Percentiles rank a stretch among this genome's conserved stretches.
phyloP scores from a whole-genome alignment of 129 eudicot species.

The Heracleum sosnowskyi region DNA sequence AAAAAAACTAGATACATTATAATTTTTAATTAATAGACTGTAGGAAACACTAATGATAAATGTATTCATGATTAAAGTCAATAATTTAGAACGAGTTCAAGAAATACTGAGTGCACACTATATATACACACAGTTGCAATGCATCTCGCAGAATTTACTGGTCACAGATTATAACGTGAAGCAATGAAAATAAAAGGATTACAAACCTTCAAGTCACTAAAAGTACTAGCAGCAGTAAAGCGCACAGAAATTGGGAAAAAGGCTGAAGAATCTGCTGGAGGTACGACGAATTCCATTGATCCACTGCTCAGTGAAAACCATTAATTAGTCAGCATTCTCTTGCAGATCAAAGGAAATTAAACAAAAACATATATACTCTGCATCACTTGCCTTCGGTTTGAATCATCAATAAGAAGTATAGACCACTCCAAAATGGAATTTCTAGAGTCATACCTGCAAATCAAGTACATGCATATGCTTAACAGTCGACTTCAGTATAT shows the following conservation, averaged over 20 bases:
- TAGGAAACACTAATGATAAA: no score
- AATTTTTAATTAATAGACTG: background rate
- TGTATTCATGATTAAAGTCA: no score
- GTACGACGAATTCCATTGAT: conserved; percentile 87
- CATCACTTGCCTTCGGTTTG: conserved; percentile 76
- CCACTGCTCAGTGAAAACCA: conserved; percentile 51
- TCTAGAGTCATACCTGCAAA: conserved; percentile 82
- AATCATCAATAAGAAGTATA: conserved; percentile 72
- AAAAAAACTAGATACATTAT: no score
- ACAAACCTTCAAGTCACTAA: conserved; percentile 74
- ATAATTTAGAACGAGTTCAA: background rate
- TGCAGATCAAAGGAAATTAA: background rate
- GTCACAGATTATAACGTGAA: background rate
- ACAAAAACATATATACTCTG: background rate
- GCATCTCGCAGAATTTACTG: background rate
- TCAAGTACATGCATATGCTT: background rate
- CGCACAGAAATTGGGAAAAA: conserved; percentile 92
- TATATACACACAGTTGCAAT: background rate
- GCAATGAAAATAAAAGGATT: background rate
- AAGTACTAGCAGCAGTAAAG: conserved; percentile 77
- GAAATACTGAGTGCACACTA: background rate
- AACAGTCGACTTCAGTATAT: background rate
- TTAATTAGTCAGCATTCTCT: conserved; percentile 7
- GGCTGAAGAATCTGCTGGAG: conserved; percentile 69
- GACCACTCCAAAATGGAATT: conserved; percentile 93